Percentiles rank a stretch among this genome's conserved stretches.
These are phyloP conservation scores for Albophoma yamanashiensis DNA, from an alignment of 2,329 filamentous ascomycete genomes.

Conservation along the genomic window DNA sequence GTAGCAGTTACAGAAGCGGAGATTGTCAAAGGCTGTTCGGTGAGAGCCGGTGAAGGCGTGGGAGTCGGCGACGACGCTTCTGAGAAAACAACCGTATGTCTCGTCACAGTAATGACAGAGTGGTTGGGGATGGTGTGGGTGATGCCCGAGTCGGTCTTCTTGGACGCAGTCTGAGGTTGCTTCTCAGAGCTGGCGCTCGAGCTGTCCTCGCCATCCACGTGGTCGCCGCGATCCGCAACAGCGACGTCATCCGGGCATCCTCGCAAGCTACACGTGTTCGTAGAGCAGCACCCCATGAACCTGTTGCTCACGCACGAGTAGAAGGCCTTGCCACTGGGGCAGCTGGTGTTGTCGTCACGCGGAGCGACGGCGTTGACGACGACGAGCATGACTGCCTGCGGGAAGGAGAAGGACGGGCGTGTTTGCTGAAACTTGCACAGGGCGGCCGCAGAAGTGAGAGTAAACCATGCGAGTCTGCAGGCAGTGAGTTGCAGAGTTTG, in stretches of 20 bases:
- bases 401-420: not conserved
- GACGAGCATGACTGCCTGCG: not conserved
- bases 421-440: not conserved
- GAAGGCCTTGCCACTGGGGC: conserved; percentile 18
- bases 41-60: not conserved
- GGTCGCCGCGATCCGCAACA: not conserved
- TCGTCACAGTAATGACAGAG: conserved; percentile 22
- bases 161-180: not conserved
- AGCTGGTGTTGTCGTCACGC: conserved; percentile 8
- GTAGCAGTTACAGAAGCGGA: not conserved
- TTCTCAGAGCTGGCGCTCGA: not conserved
- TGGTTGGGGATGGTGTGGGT: conserved; percentile 25
- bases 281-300: conserved; percentile 34
- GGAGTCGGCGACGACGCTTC: conserved; percentile 12
- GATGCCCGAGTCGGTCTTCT: conserved; percentile 22
- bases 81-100: conserved; percentile 20
- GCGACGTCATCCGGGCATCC: conserved; percentile 16
- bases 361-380: not conserved
- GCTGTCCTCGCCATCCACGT: not conserved
- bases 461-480: not conserved
- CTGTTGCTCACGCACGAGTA: conserved; percentile 25
- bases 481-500: not conserved
- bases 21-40: not conserved
- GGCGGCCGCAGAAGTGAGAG: not conserved
- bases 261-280: conserved; percentile 27